Base-by-base conservation (phyloP, 345 rosid genomes). In the Linum usitatissimum region DNA sequence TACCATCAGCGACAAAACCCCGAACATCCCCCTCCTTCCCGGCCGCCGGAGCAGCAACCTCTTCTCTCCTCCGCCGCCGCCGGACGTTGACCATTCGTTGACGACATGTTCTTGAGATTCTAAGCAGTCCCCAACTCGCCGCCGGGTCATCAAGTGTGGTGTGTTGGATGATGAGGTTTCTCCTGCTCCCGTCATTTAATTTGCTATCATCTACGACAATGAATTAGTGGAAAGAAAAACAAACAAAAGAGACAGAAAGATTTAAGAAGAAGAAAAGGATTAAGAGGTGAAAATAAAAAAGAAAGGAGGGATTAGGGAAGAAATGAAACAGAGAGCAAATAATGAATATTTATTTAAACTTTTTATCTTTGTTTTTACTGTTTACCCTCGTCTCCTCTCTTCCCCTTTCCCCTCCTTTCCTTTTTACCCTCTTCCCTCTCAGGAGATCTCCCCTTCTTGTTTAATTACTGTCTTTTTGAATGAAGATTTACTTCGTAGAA, bases 141-240 rank as follows among this genome's bases (percentile, higher is more conserved):
- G 66, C 60, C 76, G 63, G 3, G 78, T 58, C 76, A 70, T 65
- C 68, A 5, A 3, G 8, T 23, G 15, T 20, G 60, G 15, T 9
- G 60, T 5, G 36, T 21, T 21, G 28, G 28, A 23, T 21, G 30
- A 19, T 19, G 60, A 18, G 10, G 5, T 57, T 3, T 57, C 31
- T 10, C 6, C 28, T 3, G 31, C 8, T 1, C 60, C 31, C 31
- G 60, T 20, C 60, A 57, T 57, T 57, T 34, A 34, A 34, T 3
- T 34, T 57, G 28, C 31, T 12, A 57, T 5, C 31, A 3, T 57
- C 31, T 57, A 19, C 9, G 13, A 56, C 18, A 19, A 19, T 40
- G 48, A 40, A 40, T 40, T 40, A 40, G 7, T 40, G 13, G 2
- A 40, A 40, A 40, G 13, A 40, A 6, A 40, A 40, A 40, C 17